phyloP scores from a whole-genome alignment of 441 rosid species.

The Brassica hybrid region DNA sequence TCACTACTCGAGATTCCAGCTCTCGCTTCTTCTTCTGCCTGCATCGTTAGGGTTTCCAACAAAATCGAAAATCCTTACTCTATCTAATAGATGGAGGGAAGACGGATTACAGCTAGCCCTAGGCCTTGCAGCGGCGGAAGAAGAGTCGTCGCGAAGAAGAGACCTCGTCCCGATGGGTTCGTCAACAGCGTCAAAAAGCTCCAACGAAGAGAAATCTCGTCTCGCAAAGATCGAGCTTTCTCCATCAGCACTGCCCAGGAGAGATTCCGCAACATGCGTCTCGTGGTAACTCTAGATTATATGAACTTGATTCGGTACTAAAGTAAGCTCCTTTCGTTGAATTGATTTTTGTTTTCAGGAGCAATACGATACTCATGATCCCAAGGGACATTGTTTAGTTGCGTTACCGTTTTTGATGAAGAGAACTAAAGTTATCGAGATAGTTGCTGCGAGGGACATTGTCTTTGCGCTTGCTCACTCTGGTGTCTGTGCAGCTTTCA shows the following conservation, averaged over 20 bases:
- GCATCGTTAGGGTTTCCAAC: conserved; percentile 27
- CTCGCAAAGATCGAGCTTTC: no score
- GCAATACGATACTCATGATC: conserved; percentile 96
- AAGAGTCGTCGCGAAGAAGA: conserved; percentile 60
- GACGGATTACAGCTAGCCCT: conserved; percentile 64
- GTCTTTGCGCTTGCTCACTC: conserved; percentile 96
- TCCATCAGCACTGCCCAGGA: no score
- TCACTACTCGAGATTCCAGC: conserved; percentile 26
- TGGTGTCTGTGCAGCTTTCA: conserved; percentile 94
- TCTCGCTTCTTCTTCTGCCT: conserved; percentile 1
- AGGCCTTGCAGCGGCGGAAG: conserved; percentile 65
- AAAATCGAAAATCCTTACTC: not conserved
- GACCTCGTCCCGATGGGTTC: conserved; percentile 45
- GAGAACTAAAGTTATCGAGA: conserved; percentile 91
- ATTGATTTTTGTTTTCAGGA: conserved; percentile 48
- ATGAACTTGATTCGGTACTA: no score
- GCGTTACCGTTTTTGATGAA: conserved; percentile 92
- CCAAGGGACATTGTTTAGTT: conserved; percentile 77
- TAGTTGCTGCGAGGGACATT: conserved; percentile 91
- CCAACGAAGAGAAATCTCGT: no score
- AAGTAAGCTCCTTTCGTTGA: no score
- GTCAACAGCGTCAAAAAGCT: no score
- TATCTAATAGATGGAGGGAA: conserved; percentile 40
- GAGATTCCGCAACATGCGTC: conserved; percentile 61
- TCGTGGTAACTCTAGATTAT: conserved; percentile 39